Evolutionary conservation across 1,139 yeast genomes (phyloP).

Genomic region (Candida gigantensis): DNA sequence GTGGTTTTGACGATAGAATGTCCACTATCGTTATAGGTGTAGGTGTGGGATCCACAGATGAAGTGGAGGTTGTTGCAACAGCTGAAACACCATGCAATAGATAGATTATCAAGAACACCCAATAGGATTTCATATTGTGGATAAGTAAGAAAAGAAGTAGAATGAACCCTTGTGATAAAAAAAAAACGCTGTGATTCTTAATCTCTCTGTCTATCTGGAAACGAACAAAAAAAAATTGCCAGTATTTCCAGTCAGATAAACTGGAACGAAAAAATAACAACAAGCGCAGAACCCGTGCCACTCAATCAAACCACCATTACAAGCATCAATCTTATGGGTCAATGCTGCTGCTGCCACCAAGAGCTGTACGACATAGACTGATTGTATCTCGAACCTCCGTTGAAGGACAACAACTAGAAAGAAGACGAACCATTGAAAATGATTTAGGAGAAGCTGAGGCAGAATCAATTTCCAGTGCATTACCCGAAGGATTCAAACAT

Average conservation of each 20-base stretch:
- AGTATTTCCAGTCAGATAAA: no score
- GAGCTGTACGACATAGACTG: no score
- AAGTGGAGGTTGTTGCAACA: conserved; percentile 4
- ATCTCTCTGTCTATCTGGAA: no score
- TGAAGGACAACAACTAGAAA: conserved; percentile 10
- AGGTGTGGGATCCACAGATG: conserved; percentile 17
- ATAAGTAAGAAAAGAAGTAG: no score
- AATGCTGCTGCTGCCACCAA: no score
- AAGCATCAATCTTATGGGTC: no score
- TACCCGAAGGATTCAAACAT: conserved; percentile 29
- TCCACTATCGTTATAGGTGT: conserved; percentile 67
- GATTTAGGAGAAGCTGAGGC: conserved; percentile 24
- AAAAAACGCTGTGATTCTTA: no score
- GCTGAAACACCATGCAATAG: background rate
- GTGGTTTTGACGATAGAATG: conserved; percentile 68
- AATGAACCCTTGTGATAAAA: no score
- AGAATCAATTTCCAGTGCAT: conserved; percentile 22
- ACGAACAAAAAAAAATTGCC: no score
- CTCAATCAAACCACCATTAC: no score
- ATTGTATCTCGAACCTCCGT: conserved; percentile 1
- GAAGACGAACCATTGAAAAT: conserved; percentile 20
- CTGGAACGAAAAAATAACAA: no score
- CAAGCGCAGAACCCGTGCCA: no score
- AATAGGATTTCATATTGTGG: background rate
- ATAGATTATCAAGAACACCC: background rate